Evolutionary conservation across 83 land plant genomes (phyloP), one percentile per base, ranked within the genome.

Genomic region (Diphasiastrum complanatum): DNA sequence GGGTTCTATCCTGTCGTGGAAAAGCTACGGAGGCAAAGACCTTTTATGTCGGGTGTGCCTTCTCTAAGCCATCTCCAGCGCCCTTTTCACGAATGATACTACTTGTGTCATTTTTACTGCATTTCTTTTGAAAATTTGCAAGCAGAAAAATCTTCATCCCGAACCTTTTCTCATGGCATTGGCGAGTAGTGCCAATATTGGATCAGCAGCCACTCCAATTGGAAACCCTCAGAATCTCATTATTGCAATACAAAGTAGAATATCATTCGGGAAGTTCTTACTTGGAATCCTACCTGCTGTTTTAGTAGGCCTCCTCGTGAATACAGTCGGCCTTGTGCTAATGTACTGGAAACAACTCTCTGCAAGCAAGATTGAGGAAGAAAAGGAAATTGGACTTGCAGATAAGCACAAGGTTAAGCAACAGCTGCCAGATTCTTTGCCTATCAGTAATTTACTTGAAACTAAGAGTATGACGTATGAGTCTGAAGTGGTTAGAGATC

Each of bases 201-300:
- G 91, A 26, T 86, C 91, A 2, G 46, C 91, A 8, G 80, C 85
- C 23, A 86, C 91, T 46, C 91, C 91, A 2, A 86, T 83, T 68
- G 91, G 91, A 0, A 86, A 86, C 51, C 91, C 91, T 2, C 87
- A 83, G 45, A 84, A 84, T 51, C 56, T 84, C 34, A 83, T 83
- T 20, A 84, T 84, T 47, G 70, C 70, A 18, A 52, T 67, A 11
- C 47, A 45, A 32, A 47, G 70, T 33, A 36, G 20, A 18, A 80
- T 85, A 6, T 55, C 81, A 0, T 85, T 85, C 36, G 75, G 76
- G 47, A 61, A 75, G 12, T 85, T 85, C 50, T 26, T 85, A 22
- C 0, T 45, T 6, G 84, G 84, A 6, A 51, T 85, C 11, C 33
- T 80, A 12, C 84, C 82, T 12, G 80, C 87, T 5, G 78, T 83